Base-by-base conservation (phyloP, 2,329 filamentous ascomycete genomes). In the Penicillium sp. region DNA sequence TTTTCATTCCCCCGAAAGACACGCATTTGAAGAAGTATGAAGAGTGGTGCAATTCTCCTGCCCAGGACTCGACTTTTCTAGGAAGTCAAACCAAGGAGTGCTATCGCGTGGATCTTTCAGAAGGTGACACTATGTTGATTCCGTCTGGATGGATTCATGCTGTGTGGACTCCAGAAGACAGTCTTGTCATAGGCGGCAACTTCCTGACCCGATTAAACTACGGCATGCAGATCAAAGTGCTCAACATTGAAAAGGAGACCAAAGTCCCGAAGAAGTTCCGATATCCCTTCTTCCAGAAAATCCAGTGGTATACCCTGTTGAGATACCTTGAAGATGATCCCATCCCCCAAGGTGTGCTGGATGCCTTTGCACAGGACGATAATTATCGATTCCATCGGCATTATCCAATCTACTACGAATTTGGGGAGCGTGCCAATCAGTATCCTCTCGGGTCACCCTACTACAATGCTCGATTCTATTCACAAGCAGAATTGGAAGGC, bases 91-190 rank as follows among this genome's bases (percentile, higher is more conserved):
- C 77, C 12, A 79, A 79, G 44, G 79, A 82, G 48, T 82, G 79
- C 57, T 82, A 79, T 51, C 70, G 80, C 32, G 77, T 83, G 29
- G 79, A 83, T 55, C 68, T 84, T 3, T 73, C 71, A 33, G 76
- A 77, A 45, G 80, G 80, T 22, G 80, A 84, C 54, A 84, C 80
- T 2, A 82, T 83, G 75, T 65, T 84, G 29, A 84, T 84, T 45
- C 80, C 80, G 3, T 81, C 80, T 22, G 80, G 80, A 13, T 84
- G 80, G 80, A 84, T 84, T 35, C 80, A 84, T 53, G 79, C 80
- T 15, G 80, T 84, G 6, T 82, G 80, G 77, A 84, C 80, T 7
- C 80, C 80, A 0, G 74, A 79, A 50, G 79, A 83, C 52, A 83
- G 79, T 51, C 62, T 84, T 32, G 80, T 84, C 17, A 81, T 84